These are phyloP conservation scores for Phytophthora lateralis DNA, from an alignment of 352 stramenopile genomes.

Conservation along the genomic window DNA sequence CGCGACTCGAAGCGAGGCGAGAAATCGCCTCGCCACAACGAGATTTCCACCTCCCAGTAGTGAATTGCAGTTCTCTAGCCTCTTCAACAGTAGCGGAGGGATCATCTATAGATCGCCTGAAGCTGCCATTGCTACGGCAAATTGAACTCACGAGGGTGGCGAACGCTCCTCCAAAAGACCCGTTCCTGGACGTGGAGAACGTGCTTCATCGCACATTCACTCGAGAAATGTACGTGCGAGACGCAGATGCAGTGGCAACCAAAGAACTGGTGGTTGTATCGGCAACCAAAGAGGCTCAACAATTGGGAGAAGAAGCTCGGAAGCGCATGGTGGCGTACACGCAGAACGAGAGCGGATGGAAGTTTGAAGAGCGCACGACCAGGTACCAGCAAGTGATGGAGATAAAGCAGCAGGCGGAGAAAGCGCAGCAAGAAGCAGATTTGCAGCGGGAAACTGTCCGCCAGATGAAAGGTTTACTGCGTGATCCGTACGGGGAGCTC, in stretches of 20 bases:
- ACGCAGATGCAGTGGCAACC: slow-evolving; percentile 30
- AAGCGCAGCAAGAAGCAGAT: slow-evolving; percentile 46
- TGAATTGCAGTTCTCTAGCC: slow-evolving; percentile 4
- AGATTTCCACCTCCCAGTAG: slow-evolving; percentile 18
- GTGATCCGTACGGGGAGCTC: slow-evolving; percentile 49
- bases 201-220: slow-evolving; percentile 37
- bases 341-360: slow-evolving; percentile 63
- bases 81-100: not conserved
- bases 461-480: slow-evolving; percentile 37
- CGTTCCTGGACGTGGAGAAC: slow-evolving; percentile 42
- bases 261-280: slow-evolving; percentile 39
- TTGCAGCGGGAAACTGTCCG: slow-evolving; percentile 35
- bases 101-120: slow-evolving; percentile 18
- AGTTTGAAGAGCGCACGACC: slow-evolving; percentile 61
- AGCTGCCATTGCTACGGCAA: slow-evolving; percentile 42
- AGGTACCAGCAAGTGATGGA: slow-evolving; percentile 64
- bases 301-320: slow-evolving; percentile 60
- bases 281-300: slow-evolving; percentile 47
- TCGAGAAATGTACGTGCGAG: slow-evolving; percentile 38
- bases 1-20: slow-evolving; percentile 35
- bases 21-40: slow-evolving; percentile 4
- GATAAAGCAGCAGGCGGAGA: slow-evolving; percentile 55
- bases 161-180: slow-evolving; percentile 25
- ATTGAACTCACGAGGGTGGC: slow-evolving; percentile 23
- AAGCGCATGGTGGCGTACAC: slow-evolving; percentile 65